phyloP scores from a whole-genome alignment of 2,329 filamentous ascomycete species.

The Diaporthe velutina region DNA sequence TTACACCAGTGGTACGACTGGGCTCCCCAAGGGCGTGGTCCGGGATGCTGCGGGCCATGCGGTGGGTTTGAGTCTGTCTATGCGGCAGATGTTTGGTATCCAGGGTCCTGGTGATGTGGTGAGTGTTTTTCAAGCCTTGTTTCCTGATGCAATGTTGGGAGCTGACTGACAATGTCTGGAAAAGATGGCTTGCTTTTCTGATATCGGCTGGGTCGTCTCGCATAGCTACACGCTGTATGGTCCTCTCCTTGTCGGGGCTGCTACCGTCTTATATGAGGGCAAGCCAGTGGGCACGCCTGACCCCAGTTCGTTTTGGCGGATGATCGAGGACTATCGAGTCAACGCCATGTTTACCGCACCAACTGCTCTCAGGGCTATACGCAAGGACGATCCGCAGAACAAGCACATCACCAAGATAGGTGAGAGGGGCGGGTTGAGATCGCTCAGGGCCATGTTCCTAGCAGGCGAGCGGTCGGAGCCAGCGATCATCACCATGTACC shows the following conservation, averaged over 20 bases:
- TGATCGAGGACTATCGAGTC: constrained; percentile 87
- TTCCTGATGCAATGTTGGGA: background rate
- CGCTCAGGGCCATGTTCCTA: constrained; percentile 81
- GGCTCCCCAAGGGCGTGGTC: constrained; percentile 84
- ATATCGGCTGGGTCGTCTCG: constrained; percentile 94
- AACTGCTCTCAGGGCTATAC: constrained; percentile 87
- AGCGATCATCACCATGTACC: constrained; percentile 84
- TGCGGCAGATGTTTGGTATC: constrained; percentile 86
- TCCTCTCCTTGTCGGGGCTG: constrained; percentile 85
- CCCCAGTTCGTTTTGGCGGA: constrained; percentile 88
- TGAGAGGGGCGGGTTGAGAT: constrained; percentile 76
- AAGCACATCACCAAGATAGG: constrained; percentile 73
- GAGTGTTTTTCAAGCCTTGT: constrained; percentile 58
- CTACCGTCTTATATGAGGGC: constrained; percentile 92
- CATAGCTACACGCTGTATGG: constrained; percentile 87
- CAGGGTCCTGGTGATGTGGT: constrained; percentile 84
- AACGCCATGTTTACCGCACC: constrained; percentile 89
- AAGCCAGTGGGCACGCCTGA: constrained; percentile 93
- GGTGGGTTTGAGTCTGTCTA: constrained; percentile 85
- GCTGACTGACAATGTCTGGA: background rate
- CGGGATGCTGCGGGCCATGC: constrained; percentile 89
- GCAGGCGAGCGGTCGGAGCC: constrained; percentile 93
- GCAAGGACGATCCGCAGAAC: constrained; percentile 86
- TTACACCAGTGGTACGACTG: constrained; percentile 88
- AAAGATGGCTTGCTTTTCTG: constrained; percentile 60